Conservation (phyloP, 345 rosid genomes). For the Hibiscus trionum region DNA sequence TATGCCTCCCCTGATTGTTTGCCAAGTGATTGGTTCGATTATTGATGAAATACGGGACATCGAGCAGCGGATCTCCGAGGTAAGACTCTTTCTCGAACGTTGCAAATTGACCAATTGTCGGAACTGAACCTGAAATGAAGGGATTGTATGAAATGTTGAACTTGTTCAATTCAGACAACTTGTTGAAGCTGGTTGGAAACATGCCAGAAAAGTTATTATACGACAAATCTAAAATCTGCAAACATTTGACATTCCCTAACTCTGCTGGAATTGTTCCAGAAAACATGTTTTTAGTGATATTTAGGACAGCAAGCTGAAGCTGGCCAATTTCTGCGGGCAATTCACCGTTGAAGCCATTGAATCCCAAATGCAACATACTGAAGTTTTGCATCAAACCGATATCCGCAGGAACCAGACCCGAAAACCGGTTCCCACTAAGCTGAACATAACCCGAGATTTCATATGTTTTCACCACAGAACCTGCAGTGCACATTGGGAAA, state of each 20-base stretch:
- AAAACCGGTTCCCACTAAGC: constrained; percentile 59
- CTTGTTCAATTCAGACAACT: constrained; percentile 53
- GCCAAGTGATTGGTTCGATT: constrained; percentile 12
- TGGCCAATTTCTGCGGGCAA: constrained; percentile 53
- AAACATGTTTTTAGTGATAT: constrained; percentile 49
- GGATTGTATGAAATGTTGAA: constrained; percentile 87
- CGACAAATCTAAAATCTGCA: constrained; percentile 76
- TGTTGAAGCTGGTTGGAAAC: constrained; percentile 56
- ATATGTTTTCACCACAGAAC: constrained; percentile 23
- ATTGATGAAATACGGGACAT: constrained; percentile 41
- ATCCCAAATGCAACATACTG: constrained; percentile 63
- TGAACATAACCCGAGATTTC: constrained; percentile 72
- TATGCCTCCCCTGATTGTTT: not conserved
- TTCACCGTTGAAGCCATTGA: constrained; percentile 44
- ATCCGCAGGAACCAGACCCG: constrained; percentile 53
- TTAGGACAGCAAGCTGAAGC: constrained; percentile 67
- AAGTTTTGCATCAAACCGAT: constrained; percentile 56
- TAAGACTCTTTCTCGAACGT: constrained; percentile 67
- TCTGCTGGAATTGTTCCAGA: constrained; percentile 62
- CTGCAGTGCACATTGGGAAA: constrained; percentile 47
- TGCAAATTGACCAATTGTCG: constrained; percentile 63
- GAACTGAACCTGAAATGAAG: constrained; percentile 51
- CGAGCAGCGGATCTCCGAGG: constrained; percentile 64
- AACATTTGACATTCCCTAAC: constrained; percentile 50
- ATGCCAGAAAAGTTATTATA: constrained; percentile 74